Evolutionary conservation across 1,284 basidiomycete species (phyloP).

Genomic region (Heimioporus retisporus): DNA sequence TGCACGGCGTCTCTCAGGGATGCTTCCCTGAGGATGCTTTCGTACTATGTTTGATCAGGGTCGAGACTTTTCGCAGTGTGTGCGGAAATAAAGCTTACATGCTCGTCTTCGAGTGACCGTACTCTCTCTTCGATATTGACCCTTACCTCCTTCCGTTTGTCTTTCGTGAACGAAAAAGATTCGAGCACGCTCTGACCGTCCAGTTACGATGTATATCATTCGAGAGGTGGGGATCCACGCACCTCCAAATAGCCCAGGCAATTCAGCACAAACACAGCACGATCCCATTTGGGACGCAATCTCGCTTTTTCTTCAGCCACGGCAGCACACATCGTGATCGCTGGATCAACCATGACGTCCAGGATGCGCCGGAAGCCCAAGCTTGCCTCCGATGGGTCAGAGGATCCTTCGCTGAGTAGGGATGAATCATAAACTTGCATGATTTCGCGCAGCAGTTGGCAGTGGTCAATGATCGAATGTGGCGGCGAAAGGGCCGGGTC

Average conservation of each 20-base stretch:
- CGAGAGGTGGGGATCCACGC: neutral
- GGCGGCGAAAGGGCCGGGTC: conserved; percentile 85
- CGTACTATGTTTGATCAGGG: conserved; percentile 60
- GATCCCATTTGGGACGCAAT: conserved; percentile 75
- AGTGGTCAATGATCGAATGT: conserved; percentile 81
- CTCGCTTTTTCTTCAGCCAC: conserved; percentile 76
- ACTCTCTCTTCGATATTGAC: conserved; percentile 73
- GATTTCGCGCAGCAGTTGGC: conserved; percentile 88
- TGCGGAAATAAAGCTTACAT: conserved; percentile 63
- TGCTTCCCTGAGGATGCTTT: conserved; percentile 77
- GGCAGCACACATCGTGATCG: conserved; percentile 78
- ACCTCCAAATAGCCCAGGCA: conserved; percentile 86
- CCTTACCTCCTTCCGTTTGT: conserved; percentile 69
- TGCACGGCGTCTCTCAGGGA: conserved; percentile 76
- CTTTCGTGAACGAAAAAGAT: conserved; percentile 76
- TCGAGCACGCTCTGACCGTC: conserved; percentile 71
- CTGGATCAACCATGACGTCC: conserved; percentile 87
- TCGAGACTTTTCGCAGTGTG: neutral
- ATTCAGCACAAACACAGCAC: conserved; percentile 85
- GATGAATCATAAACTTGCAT: conserved; percentile 91
- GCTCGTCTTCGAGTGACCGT: conserved; percentile 78
- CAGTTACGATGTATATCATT: neutral
- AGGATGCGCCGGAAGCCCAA: conserved; percentile 69
- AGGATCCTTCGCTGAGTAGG: conserved; percentile 66
- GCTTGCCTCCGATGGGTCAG: conserved; percentile 17